Percentiles rank a stretch among this genome's conserved stretches.
Evolutionary conservation across 1,284 basidiomycete species (phyloP).

Genomic region (Marasmius fiardii): DNA sequence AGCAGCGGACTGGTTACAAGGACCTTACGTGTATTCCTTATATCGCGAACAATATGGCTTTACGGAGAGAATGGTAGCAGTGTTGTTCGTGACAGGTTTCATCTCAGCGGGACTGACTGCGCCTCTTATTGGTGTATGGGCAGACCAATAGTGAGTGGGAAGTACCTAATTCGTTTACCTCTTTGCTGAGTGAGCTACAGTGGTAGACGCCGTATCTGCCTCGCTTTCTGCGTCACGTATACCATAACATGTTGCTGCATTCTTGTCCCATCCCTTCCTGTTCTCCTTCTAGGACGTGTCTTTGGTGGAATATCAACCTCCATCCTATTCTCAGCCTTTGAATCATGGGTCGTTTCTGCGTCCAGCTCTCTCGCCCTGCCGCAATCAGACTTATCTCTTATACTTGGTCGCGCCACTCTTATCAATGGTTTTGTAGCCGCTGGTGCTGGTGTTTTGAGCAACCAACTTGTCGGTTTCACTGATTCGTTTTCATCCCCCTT

Average conservation of each 20-base stretch:
- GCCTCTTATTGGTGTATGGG: conserved; percentile 71
- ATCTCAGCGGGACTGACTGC: conserved; percentile 64
- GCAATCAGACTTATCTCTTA: conserved; percentile 58
- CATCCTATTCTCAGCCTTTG: conserved; percentile 72
- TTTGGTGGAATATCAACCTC: conserved; percentile 70
- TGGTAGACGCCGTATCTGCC: conserved; percentile 64
- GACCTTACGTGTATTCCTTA: conserved; percentile 70
- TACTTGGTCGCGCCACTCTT: conserved; percentile 69
- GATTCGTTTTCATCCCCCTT: conserved; percentile 59
- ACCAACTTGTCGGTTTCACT: conserved; percentile 50
- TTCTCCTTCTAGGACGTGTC: conserved; percentile 59
- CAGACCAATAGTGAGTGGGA: conserved; percentile 60
- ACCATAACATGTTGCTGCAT: conserved; percentile 55
- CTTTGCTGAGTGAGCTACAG: conserved; percentile 25
- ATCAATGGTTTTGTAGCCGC: conserved; percentile 72
- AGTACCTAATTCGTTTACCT: conserved; percentile 10
- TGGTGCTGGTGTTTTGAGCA: conserved; percentile 60
- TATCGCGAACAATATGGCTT: conserved; percentile 68
- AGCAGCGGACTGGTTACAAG: conserved; percentile 80
- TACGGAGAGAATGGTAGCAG: conserved; percentile 59
- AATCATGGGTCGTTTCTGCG: conserved; percentile 70
- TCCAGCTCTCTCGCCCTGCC: conserved; percentile 43
- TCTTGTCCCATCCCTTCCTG: conserved; percentile 49
- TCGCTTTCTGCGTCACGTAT: conserved; percentile 67
- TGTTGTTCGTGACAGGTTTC: conserved; percentile 73